Conservation (phyloP, 73 alveolate genomes). For the Paramecium pentaurelia region DNA sequence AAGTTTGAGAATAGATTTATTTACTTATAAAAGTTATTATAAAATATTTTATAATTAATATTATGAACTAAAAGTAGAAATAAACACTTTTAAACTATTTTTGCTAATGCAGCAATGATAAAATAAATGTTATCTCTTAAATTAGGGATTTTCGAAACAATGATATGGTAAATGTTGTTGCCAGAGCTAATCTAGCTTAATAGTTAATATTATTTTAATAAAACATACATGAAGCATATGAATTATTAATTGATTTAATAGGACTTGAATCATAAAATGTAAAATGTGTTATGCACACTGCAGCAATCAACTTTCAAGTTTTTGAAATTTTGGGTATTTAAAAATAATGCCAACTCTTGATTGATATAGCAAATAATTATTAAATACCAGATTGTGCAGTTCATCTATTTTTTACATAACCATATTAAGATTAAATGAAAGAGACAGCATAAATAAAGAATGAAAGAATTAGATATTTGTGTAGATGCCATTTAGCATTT, state of each 20-base stretch:
- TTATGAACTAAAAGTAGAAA: background rate
- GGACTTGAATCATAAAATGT: conserved; percentile 1
- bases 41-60: background rate
- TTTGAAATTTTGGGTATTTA: background rate
- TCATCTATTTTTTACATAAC: background rate
- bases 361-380: background rate
- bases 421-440: background rate
- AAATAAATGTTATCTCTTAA: background rate
- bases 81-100: background rate
- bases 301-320: background rate
- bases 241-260: background rate
- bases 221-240: background rate
- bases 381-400: background rate
- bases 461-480: background rate
- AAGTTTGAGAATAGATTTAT: background rate
- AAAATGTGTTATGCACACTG: background rate
- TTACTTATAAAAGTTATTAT: background rate
- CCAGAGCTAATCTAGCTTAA: background rate
- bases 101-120: background rate
- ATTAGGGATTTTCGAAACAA: background rate
- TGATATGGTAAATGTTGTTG: background rate
- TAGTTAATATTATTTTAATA: background rate
- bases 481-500: background rate
- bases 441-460: background rate
- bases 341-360: background rate